Percentiles rank a stretch among this genome's conserved stretches.
phyloP scores from a whole-genome alignment of 2,329 filamentous ascomycete genomes.

The Neocucurbitaria cava region DNA sequence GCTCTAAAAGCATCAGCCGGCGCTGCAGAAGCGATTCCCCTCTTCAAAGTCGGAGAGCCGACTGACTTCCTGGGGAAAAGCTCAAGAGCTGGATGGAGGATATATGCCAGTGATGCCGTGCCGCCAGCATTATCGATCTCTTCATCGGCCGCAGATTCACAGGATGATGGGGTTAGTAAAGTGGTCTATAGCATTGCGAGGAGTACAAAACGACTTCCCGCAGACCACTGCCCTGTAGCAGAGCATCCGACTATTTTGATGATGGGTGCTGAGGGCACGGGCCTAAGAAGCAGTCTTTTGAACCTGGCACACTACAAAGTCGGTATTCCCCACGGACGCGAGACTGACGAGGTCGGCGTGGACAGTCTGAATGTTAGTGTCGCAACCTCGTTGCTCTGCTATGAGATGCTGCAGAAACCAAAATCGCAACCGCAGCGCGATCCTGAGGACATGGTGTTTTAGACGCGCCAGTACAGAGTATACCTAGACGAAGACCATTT shows the following conservation, averaged over 20 bases:
- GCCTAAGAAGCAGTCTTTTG: constrained; percentile 34
- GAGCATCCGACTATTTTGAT: constrained; percentile 76
- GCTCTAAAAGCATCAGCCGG: constrained; percentile 88
- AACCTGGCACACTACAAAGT: constrained; percentile 69
- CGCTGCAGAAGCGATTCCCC: constrained; percentile 78
- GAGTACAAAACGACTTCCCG: constrained; percentile 24
- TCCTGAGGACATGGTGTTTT: constrained; percentile 31
- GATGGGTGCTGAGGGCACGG: constrained; percentile 56
- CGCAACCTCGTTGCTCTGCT: constrained; percentile 77
- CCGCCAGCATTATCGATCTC: constrained; percentile 10
- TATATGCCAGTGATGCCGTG: constrained; percentile 72
- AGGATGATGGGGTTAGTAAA: constrained; percentile 29
- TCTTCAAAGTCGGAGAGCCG: constrained; percentile 74
- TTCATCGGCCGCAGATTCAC: not conserved
- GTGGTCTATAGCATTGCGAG: constrained; percentile 35
- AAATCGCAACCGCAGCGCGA: constrained; percentile 12
- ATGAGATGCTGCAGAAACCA: constrained; percentile 67
- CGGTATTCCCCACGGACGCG: constrained; percentile 65
- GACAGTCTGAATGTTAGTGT: constrained; percentile 96
- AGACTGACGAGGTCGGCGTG: constrained; percentile 62
- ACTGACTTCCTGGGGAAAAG: constrained; percentile 74
- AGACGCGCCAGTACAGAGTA: constrained; percentile 2
- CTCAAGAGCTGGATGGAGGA: constrained; percentile 75
- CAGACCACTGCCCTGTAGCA: constrained; percentile 36
- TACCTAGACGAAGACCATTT: not conserved